phyloP scores from a whole-genome alignment of 371 early-diverging fungal genomes.

The Capillidium heterosporum region DNA sequence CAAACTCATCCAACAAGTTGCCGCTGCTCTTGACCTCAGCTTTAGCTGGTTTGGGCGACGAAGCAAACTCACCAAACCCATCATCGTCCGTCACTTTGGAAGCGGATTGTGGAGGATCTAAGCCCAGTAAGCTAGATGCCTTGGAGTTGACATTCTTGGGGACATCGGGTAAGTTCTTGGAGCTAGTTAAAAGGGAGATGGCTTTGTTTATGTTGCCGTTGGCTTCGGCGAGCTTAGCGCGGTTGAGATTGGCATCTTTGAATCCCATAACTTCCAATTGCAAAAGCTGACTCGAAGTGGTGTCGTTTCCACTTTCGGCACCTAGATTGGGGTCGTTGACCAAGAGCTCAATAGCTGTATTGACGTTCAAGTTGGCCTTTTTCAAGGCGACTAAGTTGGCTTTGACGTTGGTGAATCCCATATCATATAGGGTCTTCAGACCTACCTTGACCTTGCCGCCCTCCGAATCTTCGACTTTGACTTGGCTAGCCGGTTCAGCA shows the following conservation, averaged over 20 bases:
- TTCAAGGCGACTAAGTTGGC: conserved; percentile 7
- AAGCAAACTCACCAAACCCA: not conserved
- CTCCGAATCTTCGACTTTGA: not conserved
- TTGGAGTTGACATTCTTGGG: not conserved
- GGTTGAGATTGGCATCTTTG: conserved; percentile 8
- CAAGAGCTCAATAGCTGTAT: conserved; percentile 9
- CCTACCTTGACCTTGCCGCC: not conserved
- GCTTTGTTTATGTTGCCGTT: conserved; percentile 10
- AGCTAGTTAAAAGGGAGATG: conserved; percentile 1
- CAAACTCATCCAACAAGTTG: not conserved
- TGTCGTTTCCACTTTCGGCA: not conserved
- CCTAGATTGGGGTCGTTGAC: not conserved
- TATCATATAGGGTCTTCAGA: not conserved
- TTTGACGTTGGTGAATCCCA: conserved; percentile 10
- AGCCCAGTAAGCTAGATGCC: not conserved
- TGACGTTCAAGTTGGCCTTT: conserved; percentile 9
- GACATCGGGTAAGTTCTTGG: not conserved
- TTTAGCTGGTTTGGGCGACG: not conserved
- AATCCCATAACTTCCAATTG: conserved; percentile 11
- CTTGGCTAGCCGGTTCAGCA: not conserved
- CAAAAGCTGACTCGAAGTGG: not conserved
- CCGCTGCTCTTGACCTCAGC: not conserved
- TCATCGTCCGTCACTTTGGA: not conserved
- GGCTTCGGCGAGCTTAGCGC: conserved; percentile 6
- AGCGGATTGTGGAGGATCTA: not conserved